Percentiles rank a stretch among this genome's conserved stretches.
Evolutionary conservation across 495 filamentous ascomycete genomes (phyloP).

Genomic region (Penicillium egyptiacum): DNA sequence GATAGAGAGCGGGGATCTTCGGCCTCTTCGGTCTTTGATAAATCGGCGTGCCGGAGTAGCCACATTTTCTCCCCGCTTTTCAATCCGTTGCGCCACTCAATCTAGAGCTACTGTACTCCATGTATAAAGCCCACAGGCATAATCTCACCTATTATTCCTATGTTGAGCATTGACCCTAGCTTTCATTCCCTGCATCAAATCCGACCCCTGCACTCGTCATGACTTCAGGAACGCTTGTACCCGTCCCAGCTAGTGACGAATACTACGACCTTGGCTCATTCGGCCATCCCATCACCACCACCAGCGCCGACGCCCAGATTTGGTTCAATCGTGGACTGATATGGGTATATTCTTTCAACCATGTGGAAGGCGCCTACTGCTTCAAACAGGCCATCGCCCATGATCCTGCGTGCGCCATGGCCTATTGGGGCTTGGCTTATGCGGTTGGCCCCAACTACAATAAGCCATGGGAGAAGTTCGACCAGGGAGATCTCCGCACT

Average conservation of each 20-base stretch:
- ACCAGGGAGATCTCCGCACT: conserved; percentile 45
- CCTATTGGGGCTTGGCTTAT: conserved; percentile 66
- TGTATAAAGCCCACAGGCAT: too few species aligned
- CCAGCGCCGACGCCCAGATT: conserved; percentile 44
- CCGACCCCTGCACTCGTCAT: neutral
- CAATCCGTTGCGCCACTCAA: too few species aligned
- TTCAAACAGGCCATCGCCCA: conserved; percentile 55
- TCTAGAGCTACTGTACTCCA: too few species aligned
- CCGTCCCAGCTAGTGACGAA: conserved; percentile 19
- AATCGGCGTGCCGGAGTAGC: too few species aligned
- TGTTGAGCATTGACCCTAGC: neutral
- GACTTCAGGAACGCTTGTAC: neutral
- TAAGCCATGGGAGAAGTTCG: conserved; percentile 64
- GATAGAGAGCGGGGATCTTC: too few species aligned
- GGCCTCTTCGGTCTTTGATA: too few species aligned
- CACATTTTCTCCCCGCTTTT: too few species aligned
- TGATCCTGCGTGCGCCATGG: conserved; percentile 57
- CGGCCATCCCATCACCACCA: conserved; percentile 47
- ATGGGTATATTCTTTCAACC: conserved; percentile 67
- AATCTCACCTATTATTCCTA: too few species aligned
- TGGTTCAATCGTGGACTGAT: conserved; percentile 65
- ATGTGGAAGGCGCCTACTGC: conserved; percentile 58
- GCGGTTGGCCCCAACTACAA: conserved; percentile 68
- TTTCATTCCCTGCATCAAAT: neutral
- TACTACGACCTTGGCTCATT: conserved; percentile 61